phyloP scores from a whole-genome alignment of 2,329 filamentous ascomycete genomes.

The Trichoderma cornu-damae region DNA sequence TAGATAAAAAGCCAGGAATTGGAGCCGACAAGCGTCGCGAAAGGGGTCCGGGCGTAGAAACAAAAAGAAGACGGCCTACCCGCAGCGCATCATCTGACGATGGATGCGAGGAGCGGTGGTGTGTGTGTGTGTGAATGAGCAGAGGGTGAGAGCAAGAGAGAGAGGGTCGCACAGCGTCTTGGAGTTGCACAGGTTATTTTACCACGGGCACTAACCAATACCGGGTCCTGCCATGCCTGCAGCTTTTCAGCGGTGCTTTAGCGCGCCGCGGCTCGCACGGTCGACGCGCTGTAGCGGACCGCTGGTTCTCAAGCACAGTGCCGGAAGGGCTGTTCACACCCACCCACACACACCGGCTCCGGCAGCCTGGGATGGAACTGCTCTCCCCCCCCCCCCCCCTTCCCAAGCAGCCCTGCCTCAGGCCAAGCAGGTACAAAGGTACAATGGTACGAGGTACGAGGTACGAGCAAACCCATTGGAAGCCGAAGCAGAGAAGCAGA shows the following conservation, averaged over 20 bases:
- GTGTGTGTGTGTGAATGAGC: slow-evolving; percentile 4
- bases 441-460: too few species aligned
- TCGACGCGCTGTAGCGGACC: neutral
- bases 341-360: slow-evolving; percentile 7
- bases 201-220: slow-evolving; percentile 13
- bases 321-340: neutral
- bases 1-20: slow-evolving; percentile 5
- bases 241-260: slow-evolving; percentile 15
- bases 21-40: neutral
- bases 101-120: slow-evolving; percentile 3
- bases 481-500: neutral
- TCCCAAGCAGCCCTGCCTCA: neutral
- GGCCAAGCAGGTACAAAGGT: too few species aligned
- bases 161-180: slow-evolving; percentile 14
- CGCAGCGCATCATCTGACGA: slow-evolving; percentile 5
- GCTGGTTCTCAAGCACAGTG: neutral
- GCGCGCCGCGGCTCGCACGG: slow-evolving; percentile 3
- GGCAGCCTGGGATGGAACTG: slow-evolving; percentile 13
- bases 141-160: slow-evolving; percentile 13
- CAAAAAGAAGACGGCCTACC: neutral
- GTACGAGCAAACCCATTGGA: too few species aligned
- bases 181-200: neutral
- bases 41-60: neutral
- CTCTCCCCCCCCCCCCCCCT: too few species aligned
- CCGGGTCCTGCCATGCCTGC: slow-evolving; percentile 9